A percentile compares a stretch with the other conserved stretches of the same genome.
Conservation (phyloP, 1,284 basidiomycete genomes). For the Leccinum solheimii region DNA sequence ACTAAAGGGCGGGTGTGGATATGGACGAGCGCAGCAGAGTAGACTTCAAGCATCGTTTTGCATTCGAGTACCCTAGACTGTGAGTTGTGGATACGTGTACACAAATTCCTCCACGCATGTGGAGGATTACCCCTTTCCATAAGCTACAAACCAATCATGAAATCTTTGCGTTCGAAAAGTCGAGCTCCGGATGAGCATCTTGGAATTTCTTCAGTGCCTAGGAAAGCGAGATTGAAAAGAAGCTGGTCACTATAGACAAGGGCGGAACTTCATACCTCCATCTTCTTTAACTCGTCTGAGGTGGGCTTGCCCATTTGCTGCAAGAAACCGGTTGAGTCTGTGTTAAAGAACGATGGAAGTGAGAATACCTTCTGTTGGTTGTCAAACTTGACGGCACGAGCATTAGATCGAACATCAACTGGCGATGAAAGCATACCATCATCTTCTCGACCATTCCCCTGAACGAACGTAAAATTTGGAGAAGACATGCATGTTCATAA, state of each 20-base stretch:
- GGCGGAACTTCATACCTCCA: slow-evolving; percentile 56
- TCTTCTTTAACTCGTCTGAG: slow-evolving; percentile 87
- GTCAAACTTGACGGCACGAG: slow-evolving; percentile 69
- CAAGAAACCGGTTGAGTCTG: slow-evolving; percentile 4
- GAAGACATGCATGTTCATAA: background rate
- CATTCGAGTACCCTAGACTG: background rate
- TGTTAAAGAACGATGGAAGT: background rate
- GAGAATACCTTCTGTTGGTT: slow-evolving; percentile 87
- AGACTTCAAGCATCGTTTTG: background rate
- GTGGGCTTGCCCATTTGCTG: slow-evolving; percentile 96
- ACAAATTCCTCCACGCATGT: background rate
- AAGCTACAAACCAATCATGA: slow-evolving; percentile 44
- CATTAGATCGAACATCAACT: slow-evolving; percentile 10
- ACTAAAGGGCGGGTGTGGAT: slow-evolving; percentile 28
- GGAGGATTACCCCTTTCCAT: background rate
- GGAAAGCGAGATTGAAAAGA: slow-evolving; percentile 6
- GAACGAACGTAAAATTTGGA: slow-evolving; percentile 15
- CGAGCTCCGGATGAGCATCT: slow-evolving; percentile 87
- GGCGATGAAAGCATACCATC: slow-evolving; percentile 83
- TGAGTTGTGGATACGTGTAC: background rate
- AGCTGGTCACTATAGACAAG: background rate
- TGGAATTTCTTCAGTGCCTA: slow-evolving; percentile 90
- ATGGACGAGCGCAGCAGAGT: slow-evolving; percentile 28
- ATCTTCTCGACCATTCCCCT: slow-evolving; percentile 99
- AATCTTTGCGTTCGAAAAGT: slow-evolving; percentile 91